These are phyloP conservation scores for Ilex asprella DNA, from an alignment of 257 asterid species.

Conservation along the genomic window DNA sequence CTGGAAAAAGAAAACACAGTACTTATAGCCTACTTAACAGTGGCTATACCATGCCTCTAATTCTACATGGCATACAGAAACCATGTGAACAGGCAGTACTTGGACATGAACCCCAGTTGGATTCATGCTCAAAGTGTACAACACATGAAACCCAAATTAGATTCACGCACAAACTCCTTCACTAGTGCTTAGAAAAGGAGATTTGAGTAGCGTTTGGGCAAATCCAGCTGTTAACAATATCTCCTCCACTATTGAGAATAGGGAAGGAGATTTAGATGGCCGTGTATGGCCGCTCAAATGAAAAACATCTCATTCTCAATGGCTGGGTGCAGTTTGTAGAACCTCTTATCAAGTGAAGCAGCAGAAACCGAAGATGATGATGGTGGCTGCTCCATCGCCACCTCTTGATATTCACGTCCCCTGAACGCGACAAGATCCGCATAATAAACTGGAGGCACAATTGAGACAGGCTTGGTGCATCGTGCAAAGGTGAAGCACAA, in stretches of 20 bases:
- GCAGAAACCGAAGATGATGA: constrained; percentile 6
- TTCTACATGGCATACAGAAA: no score
- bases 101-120: background rate
- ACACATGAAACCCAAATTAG: constrained; percentile 43
- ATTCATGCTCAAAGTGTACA: no score
- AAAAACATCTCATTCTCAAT: constrained; percentile 49
- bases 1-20: no score
- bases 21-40: no score
- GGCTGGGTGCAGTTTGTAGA: constrained; percentile 34
- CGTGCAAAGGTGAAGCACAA: no score
- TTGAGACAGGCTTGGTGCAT: no score
- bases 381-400: constrained; percentile 18
- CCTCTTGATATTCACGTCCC: no score
- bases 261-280: constrained; percentile 1
- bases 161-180: constrained; percentile 72
- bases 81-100: no score
- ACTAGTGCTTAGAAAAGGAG: constrained; percentile 24
- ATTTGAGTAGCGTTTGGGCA: constrained; percentile 10
- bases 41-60: no score
- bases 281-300: constrained; percentile 18
- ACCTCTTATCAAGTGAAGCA: constrained; percentile 29
- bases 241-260: no score
- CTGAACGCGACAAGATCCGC: no score
- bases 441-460: no score
- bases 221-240: background rate